These are phyloP conservation scores for Marsdenia floribunda DNA, from an alignment of 257 asterid species.

Conservation along the genomic window DNA sequence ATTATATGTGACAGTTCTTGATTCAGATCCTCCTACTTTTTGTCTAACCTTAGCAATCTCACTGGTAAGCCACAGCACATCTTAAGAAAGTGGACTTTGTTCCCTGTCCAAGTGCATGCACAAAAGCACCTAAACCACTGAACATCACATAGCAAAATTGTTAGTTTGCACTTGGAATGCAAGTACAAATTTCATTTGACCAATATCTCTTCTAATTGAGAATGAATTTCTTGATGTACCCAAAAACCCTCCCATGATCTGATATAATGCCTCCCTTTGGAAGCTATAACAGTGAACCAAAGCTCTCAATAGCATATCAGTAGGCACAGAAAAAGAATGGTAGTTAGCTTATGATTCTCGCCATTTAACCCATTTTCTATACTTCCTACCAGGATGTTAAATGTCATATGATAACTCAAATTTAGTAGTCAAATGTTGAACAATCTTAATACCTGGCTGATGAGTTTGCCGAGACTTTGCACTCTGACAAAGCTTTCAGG, in stretches of 20 bases:
- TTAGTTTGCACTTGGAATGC: conserved; percentile 94
- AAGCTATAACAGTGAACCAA: conserved; percentile 86
- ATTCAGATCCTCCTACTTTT: too few relatives aligned
- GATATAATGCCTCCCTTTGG: conserved; percentile 82
- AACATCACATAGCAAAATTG: conserved; percentile 84
- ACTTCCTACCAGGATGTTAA: conserved; percentile 46
- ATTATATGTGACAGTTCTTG: too few relatives aligned
- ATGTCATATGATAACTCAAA: conserved; percentile 30
- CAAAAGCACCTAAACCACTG: conserved; percentile 82
- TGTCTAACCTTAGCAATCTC: too few relatives aligned
- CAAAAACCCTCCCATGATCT: conserved; percentile 88
- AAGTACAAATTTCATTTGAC: conserved; percentile 70
- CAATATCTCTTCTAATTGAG: conserved; percentile 63
- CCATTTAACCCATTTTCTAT: too few relatives aligned
- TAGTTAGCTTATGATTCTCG: too few relatives aligned
- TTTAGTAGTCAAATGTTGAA: conserved; percentile 52
- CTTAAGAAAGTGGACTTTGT: too few relatives aligned
- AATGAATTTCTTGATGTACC: conserved; percentile 64
- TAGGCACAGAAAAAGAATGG: too few relatives aligned
- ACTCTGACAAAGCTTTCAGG: conserved; percentile 49
- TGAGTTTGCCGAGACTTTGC: conserved; percentile 98
- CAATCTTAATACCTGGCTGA: conserved; percentile 20
- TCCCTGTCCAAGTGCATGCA: too few relatives aligned
- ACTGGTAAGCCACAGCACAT: too few relatives aligned
- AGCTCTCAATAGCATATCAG: conserved; percentile 71